phyloP scores from a whole-genome alignment of 1,284 basidiomycete species.

The Butyriboletus appendiculatus region DNA sequence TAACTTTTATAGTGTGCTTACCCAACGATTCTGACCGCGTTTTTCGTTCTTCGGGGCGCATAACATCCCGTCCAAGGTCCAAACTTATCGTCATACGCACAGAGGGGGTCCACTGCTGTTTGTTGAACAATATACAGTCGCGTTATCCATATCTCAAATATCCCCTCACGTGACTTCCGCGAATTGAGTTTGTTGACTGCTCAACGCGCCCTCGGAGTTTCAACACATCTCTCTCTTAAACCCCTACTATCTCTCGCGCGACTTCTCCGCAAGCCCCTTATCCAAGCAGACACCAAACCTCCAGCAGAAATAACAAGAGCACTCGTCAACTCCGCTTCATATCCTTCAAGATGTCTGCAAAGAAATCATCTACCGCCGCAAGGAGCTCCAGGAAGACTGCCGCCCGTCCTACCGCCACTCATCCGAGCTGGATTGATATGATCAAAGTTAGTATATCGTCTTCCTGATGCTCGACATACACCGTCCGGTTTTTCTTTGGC shows the following conservation, averaged over 20 bases:
- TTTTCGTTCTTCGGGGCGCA: slow-evolving; percentile 19
- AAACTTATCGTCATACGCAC: slow-evolving; percentile 2
- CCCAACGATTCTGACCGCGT: slow-evolving; percentile 5
- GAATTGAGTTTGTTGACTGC: slow-evolving; percentile 51
- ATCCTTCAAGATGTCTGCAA: slow-evolving; percentile 34
- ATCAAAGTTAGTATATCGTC: slow-evolving; percentile 57
- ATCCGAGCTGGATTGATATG: slow-evolving; percentile 77
- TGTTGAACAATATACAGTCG: slow-evolving; percentile 13
- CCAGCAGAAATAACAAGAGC: slow-evolving; percentile 34
- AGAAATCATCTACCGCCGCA: slow-evolving; percentile 31
- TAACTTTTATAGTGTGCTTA: slow-evolving; percentile 22
- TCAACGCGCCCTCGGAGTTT: slow-evolving; percentile 59
- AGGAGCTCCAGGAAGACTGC: slow-evolving; percentile 39
- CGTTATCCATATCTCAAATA: slow-evolving; percentile 36
- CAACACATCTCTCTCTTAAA: slow-evolving; percentile 52
- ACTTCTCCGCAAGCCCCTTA: slow-evolving; percentile 37
- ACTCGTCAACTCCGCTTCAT: slow-evolving; percentile 28
- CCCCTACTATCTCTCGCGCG: slow-evolving; percentile 46
- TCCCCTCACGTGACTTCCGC: slow-evolving; percentile 37
- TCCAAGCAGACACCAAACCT: slow-evolving; percentile 23
- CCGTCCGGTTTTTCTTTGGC: slow-evolving; percentile 1
- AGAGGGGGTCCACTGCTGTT: neutral
- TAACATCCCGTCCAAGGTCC: slow-evolving; percentile 13
- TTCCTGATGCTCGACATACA: neutral
- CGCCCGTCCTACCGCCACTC: slow-evolving; percentile 47